These are phyloP conservation scores for Fusarium torreyae DNA, from an alignment of 2,329 filamentous ascomycete genomes.

Conservation along the genomic window DNA sequence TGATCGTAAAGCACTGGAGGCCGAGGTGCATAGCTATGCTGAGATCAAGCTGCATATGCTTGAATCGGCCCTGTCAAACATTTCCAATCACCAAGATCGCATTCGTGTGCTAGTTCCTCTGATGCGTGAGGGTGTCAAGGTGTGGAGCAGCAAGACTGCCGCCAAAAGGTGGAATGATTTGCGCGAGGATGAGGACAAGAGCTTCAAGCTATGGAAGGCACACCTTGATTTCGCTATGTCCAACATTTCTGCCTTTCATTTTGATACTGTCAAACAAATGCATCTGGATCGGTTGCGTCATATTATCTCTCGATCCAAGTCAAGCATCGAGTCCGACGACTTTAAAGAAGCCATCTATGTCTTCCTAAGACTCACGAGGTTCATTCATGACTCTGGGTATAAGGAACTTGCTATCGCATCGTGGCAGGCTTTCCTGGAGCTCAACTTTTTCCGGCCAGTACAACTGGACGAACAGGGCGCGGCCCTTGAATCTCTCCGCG, in stretches of 20 bases:
- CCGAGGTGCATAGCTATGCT: slow-evolving; percentile 78
- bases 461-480: slow-evolving; percentile 46
- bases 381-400: slow-evolving; percentile 84
- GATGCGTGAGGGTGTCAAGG: slow-evolving; percentile 79
- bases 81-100: slow-evolving; percentile 62
- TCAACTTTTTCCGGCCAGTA: slow-evolving; percentile 74
- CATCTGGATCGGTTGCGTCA: slow-evolving; percentile 68
- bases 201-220: slow-evolving; percentile 78
- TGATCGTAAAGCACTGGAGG: slow-evolving; percentile 64
- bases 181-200: slow-evolving; percentile 46
- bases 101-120: slow-evolving; percentile 76
- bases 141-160: slow-evolving; percentile 78
- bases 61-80: slow-evolving; percentile 79
- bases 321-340: slow-evolving; percentile 6
- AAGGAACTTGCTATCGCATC: slow-evolving; percentile 81
- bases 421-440: slow-evolving; percentile 88
- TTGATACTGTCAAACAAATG: slow-evolving; percentile 73
- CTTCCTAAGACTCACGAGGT: slow-evolving; percentile 80
- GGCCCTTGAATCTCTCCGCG: slow-evolving; percentile 67
- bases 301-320: slow-evolving; percentile 23
- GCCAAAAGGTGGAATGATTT: slow-evolving; percentile 75
- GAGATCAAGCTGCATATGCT: slow-evolving; percentile 87
- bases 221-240: slow-evolving; percentile 82
- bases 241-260: slow-evolving; percentile 75
- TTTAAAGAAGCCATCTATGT: slow-evolving; percentile 71